phyloP scores from a whole-genome alignment of 2,329 filamentous ascomycete species.

The Pestalotiopsis fici region DNA sequence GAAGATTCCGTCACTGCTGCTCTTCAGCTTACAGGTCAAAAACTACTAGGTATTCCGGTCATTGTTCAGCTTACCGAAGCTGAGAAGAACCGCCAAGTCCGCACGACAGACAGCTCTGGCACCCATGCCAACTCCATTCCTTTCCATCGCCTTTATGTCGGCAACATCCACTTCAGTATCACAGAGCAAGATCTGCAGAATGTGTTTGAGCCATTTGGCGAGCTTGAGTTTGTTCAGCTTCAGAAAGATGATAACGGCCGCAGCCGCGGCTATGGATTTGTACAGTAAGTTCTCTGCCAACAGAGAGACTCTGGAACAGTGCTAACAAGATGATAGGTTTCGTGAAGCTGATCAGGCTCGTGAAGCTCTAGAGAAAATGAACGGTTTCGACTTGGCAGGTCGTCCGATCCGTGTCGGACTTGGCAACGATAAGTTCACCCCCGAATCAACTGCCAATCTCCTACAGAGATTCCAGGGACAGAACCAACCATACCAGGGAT shows the following conservation, averaged over 20 bases:
- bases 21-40: conserved; percentile 97
- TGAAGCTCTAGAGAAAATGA: conserved; percentile 98
- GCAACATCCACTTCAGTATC: conserved; percentile 99
- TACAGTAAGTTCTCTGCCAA: conserved; percentile 71
- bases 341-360: conserved; percentile 87
- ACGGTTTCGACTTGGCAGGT: conserved; percentile 96
- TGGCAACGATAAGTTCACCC: conserved; percentile 99
- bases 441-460: conserved; percentile 91
- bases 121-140: conserved; percentile 82
- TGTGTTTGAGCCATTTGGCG: conserved; percentile 96
- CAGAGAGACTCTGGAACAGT: neutral
- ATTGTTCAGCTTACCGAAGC: conserved; percentile 98
- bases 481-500: conserved; percentile 80
- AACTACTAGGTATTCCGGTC: conserved; percentile 96
- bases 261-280: conserved; percentile 95
- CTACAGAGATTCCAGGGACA: conserved; percentile 89
- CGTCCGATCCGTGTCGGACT: conserved; percentile 97
- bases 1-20: conserved; percentile 93
- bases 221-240: conserved; percentile 95
- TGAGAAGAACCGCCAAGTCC: conserved; percentile 97
- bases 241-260: conserved; percentile 93
- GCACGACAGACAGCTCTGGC: conserved; percentile 70
- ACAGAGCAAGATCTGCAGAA: conserved; percentile 94
- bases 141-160: conserved; percentile 97
- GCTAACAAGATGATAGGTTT: conserved; percentile 64